These are phyloP conservation scores for Paramecium tetraurelia DNA, from an alignment of 73 alveolate genomes.

Conservation along the genomic window DNA sequence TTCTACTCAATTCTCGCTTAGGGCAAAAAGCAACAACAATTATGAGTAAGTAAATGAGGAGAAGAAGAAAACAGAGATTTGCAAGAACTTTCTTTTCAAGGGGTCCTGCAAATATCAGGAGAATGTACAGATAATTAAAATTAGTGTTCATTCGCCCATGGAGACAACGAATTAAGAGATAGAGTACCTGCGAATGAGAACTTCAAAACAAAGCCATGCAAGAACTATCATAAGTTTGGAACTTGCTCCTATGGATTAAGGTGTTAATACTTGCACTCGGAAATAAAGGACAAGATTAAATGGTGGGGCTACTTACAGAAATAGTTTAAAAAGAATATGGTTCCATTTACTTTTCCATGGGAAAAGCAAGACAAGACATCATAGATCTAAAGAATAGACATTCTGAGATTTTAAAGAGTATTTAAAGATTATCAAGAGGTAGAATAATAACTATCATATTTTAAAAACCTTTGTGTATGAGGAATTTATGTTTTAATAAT, in stretches of 20 bases:
- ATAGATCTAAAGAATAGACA: background rate
- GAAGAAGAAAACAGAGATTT: constrained; percentile 20
- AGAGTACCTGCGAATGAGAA: background rate
- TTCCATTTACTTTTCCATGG: constrained; percentile 48
- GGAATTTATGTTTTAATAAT: background rate
- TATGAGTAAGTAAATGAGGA: background rate
- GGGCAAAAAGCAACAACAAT: background rate
- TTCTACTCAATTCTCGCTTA: background rate
- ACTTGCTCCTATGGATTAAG: constrained; percentile 24
- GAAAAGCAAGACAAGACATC: background rate
- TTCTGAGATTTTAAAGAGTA: background rate
- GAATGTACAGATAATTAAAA: background rate
- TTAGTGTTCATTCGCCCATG: constrained; percentile 48
- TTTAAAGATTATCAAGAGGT: background rate
- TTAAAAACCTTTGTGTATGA: background rate
- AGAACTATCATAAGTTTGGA: constrained; percentile 34
- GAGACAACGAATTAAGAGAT: background rate
- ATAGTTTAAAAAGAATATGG: background rate
- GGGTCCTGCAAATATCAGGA: background rate
- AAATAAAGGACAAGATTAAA: background rate
- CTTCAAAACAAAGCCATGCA: constrained; percentile 42
- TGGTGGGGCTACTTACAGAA: constrained; percentile 52
- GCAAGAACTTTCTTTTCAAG: background rate
- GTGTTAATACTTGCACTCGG: constrained; percentile 37
- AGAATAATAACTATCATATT: background rate